Evolutionary conservation across 495 filamentous ascomycete genomes (phyloP).

Genomic region (Viridothelium virens): DNA sequence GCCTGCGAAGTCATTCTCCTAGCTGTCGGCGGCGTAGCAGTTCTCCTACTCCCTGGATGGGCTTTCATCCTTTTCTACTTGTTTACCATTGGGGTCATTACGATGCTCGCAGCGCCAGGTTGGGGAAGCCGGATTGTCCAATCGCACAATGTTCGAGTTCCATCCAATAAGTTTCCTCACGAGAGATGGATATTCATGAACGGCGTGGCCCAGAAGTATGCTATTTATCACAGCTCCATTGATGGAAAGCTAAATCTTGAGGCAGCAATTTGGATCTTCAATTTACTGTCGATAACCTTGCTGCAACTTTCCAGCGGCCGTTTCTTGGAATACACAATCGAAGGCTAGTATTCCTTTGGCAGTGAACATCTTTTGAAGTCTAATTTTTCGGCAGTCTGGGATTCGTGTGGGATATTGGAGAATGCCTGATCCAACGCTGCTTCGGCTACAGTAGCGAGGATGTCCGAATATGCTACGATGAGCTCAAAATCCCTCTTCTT

Average conservation of each 20-base stretch:
- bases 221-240: not conserved
- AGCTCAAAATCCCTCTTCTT: slow-evolving; percentile 24
- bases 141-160: not conserved
- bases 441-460: slow-evolving; percentile 12
- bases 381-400: not conserved
- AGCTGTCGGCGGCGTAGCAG: not conserved
- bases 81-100: not conserved
- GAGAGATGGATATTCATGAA: slow-evolving; percentile 14
- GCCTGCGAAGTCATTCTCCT: slow-evolving; percentile 4
- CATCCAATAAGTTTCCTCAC: slow-evolving; percentile 2
- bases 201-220: slow-evolving; percentile 9
- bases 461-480: slow-evolving; percentile 9
- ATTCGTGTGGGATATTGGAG: slow-evolving; percentile 12
- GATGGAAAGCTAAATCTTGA: not conserved
- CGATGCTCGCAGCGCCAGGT: not conserved
- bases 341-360: not conserved
- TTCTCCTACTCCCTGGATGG: not conserved
- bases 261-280: slow-evolving; percentile 39
- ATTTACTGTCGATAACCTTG: slow-evolving; percentile 8
- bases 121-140: slow-evolving; percentile 1
- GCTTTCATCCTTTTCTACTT: not conserved
- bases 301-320: slow-evolving; percentile 10
- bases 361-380: not conserved
- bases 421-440: slow-evolving; percentile 13
- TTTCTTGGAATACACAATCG: slow-evolving; percentile 13